Base-by-base conservation (phyloP, 2,329 filamentous ascomycete species). In the Didymella segeticola region DNA sequence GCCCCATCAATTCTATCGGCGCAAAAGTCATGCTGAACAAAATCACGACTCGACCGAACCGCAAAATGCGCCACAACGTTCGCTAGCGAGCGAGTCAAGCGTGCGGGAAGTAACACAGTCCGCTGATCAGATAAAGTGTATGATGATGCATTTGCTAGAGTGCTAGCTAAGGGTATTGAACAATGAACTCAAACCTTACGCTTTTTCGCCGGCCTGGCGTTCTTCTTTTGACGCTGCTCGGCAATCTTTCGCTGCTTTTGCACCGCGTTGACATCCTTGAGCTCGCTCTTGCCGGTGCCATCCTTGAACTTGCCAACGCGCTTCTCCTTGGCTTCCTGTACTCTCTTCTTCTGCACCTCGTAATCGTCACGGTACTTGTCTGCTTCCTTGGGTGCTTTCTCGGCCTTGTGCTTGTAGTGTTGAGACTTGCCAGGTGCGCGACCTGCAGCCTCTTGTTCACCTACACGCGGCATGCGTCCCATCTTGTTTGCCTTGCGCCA, bases 301-400 rank as follows among this genome's bases (percentile, higher is more conserved):
- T 91, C 89, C 72, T 80, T 85, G 79, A 88, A 93, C 58, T 85
- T 83, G 43, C 89, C 90, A 25, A 91, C 77, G 17, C 89, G 82
- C 79, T 92, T 92, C 80, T 97, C 90, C 77, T 89, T 89, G 38
- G 93, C 93, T 71, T 92, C 92, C 14, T 87, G 86, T 15, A 95
- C 88, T 70, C 91, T 87, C 87, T 93, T 93, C 87, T 95, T 96
- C 79, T 90, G 88, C 72, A 87, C 86, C 61, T 96, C 82, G 77
- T 90, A 99, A 77, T 99, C 93, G 74, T 93, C 92, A 57, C 95
- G 84, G 76, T 85, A 93, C 78, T 90, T 93, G 80, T 99, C 95
- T 7, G 95, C 92, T 66, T 91, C 86, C 82, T 97, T 98, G 59
- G 96, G 95, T 51, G 92, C 92, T 78, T 85, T 87, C 72, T 95